Evolutionary conservation across 1,284 basidiomycete species (phyloP), one percentile per base, ranked within the genome.

Genomic region (Xanthoconium separans): DNA sequence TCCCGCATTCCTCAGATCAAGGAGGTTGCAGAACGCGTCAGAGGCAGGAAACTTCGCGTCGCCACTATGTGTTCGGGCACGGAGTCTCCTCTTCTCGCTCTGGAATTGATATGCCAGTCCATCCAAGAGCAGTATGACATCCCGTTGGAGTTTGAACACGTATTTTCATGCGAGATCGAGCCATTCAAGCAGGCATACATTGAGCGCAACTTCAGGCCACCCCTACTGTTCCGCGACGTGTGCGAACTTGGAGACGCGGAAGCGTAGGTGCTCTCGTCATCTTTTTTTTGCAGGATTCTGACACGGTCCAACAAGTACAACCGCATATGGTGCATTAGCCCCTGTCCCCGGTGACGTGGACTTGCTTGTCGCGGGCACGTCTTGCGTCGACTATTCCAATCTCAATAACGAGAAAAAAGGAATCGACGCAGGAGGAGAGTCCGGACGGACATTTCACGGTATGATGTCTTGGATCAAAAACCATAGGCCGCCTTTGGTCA

Each of bases 181-280:
- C 95, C 95, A 2, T 98, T 95, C 81, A 98, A 98, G 72, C 95
- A 98, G 70, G 95, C 95, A 0, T 98, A 98, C 70, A 98, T 98
- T 58, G 95, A 98, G 70, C 83, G 95, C 27, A 98, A 98, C 71
- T 98, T 98, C 69, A 83, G 84, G 54, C 93, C 93, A 13, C 94
- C 95, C 6, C 74, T 97, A 36, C 78, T 98, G 34, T 98, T 98
- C 70, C 84, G 95, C 51, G 95, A 98, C 68, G 95, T 98, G 15
- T 95, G 91, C 53, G 95, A 98, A 66, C 80, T 98, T 16, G 93
- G 91, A 2, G 81, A 85, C 33, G 75, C 76, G 41, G 79, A 86
- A 70, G 91, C 93, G 81, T 93, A 75, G 75, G 50, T 51, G 40
- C 47, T 3, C 50, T 44, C 22, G 2, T 37, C 49, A 2, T 12